Conservation (phyloP, 345 rosid species). For the Nasturtium officinale region DNA sequence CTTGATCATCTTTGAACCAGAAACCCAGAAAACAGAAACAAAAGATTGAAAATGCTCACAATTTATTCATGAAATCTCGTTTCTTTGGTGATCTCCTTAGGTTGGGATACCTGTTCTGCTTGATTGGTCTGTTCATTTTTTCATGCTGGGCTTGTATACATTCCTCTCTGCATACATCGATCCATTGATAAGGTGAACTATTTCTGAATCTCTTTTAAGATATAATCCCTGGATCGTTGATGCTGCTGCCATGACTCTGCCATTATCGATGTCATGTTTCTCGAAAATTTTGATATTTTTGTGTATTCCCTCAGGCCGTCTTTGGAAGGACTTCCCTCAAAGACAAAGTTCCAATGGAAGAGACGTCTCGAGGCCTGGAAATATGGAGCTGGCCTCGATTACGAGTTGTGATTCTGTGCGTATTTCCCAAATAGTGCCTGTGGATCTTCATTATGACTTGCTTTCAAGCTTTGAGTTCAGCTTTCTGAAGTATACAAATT, state of each 20-base stretch:
- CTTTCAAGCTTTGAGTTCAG: background rate
- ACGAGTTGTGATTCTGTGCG: constrained; percentile 55
- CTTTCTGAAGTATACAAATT: background rate
- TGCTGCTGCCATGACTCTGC: constrained; percentile 4
- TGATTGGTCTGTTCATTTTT: constrained; percentile 82
- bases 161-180: constrained; percentile 74
- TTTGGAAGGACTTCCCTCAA: constrained; percentile 54
- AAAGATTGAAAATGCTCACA: background rate
- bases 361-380: constrained; percentile 83
- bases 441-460: background rate
- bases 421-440: background rate
- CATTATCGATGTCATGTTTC: constrained; percentile 3
- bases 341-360: constrained; percentile 69
- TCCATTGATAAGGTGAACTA: constrained; percentile 69
- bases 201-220: background rate
- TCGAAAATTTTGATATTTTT: constrained; percentile 9
- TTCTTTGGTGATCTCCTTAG: constrained; percentile 45
- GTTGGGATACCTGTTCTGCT: constrained; percentile 78
- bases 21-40: constrained; percentile 2
- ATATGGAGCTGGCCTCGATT: constrained; percentile 83
- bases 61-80: background rate
- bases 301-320: constrained; percentile 52
- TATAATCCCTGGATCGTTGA: background rate
- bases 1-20: background rate
- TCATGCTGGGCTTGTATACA: constrained; percentile 84